Percentiles rank a stretch among this genome's conserved stretches.
These are phyloP conservation scores for Fusarium solani-melongenae DNA, from an alignment of 2,329 filamentous ascomycete species.

Conservation along the genomic window DNA sequence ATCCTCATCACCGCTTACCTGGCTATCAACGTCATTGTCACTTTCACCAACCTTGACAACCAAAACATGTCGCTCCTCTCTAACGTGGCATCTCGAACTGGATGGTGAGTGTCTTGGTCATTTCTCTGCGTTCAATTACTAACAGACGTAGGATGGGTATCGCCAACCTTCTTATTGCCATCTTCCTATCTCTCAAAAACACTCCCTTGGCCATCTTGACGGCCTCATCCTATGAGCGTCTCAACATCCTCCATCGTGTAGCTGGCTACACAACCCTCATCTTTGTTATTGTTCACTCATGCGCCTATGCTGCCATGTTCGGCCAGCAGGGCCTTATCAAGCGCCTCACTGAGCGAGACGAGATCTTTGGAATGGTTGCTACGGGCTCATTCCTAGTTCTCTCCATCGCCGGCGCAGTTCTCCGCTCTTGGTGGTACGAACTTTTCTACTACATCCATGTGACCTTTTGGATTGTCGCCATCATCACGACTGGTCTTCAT, in stretches of 20 bases:
- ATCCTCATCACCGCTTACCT: slow-evolving; percentile 45
- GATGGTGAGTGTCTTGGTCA: slow-evolving; percentile 47
- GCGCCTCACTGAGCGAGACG: slow-evolving; percentile 49
- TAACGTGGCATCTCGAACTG: slow-evolving; percentile 53
- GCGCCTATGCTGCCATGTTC: slow-evolving; percentile 57
- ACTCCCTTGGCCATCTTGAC: slow-evolving; percentile 66
- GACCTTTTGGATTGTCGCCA: slow-evolving; percentile 58
- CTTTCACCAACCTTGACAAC: slow-evolving; percentile 50
- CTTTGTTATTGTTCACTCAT: slow-evolving; percentile 58
- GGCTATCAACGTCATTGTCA: slow-evolving; percentile 48
- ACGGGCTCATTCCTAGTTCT: slow-evolving; percentile 59
- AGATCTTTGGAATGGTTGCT: slow-evolving; percentile 62
- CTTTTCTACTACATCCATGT: slow-evolving; percentile 66
- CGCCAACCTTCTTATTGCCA: slow-evolving; percentile 61
- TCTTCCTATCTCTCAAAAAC: slow-evolving; percentile 68
- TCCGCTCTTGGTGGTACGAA: slow-evolving; percentile 64
- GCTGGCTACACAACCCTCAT: slow-evolving; percentile 62
- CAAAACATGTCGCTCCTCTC: slow-evolving; percentile 42
- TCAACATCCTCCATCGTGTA: slow-evolving; percentile 67
- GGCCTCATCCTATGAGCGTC: slow-evolving; percentile 66
- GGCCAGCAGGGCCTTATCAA: slow-evolving; percentile 38
- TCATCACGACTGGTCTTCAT: slow-evolving; percentile 63
- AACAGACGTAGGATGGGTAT: slow-evolving; percentile 50
- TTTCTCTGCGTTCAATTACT: neutral
- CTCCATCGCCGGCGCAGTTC: slow-evolving; percentile 54